phyloP scores from a whole-genome alignment of 345 rosid genomes.

The Eucalyptus albens region DNA sequence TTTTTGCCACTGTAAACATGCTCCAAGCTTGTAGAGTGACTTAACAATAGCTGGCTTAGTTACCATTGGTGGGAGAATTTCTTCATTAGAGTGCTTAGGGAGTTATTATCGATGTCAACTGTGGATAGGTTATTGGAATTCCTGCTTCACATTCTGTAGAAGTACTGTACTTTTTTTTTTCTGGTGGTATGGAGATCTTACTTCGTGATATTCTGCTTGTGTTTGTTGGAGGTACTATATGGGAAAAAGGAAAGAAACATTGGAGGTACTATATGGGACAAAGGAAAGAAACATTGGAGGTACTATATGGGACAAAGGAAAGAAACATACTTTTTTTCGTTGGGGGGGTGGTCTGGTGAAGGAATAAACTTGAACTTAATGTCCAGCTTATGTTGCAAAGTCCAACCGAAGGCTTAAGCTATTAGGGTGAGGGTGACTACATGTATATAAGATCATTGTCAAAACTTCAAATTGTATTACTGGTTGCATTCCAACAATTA shows the following conservation, averaged over 20 bases:
- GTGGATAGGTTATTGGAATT: background rate
- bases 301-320: background rate
- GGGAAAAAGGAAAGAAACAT: too few relatives aligned
- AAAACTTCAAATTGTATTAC: background rate
- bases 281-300: too few relatives aligned
- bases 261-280: too few relatives aligned
- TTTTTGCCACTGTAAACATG: background rate
- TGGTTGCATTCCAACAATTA: fast-evolving
- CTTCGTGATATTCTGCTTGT: background rate
- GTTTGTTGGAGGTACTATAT: background rate
- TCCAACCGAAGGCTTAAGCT: background rate
- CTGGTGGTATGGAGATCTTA: background rate
- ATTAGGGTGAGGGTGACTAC: background rate
- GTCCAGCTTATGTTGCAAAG: background rate
- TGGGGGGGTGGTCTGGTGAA: background rate
- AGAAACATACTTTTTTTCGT: background rate
- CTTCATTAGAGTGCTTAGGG: background rate
- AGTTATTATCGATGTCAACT: background rate
- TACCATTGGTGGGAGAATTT: background rate
- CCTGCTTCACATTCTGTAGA: background rate
- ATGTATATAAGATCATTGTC: too few relatives aligned
- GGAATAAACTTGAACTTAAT: background rate
- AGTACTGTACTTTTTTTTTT: background rate
- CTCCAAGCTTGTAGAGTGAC: background rate
- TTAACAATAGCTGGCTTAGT: background rate